Conservation (phyloP, 139 green algal genomes). For the Chlorokybus atmophyticus region DNA sequence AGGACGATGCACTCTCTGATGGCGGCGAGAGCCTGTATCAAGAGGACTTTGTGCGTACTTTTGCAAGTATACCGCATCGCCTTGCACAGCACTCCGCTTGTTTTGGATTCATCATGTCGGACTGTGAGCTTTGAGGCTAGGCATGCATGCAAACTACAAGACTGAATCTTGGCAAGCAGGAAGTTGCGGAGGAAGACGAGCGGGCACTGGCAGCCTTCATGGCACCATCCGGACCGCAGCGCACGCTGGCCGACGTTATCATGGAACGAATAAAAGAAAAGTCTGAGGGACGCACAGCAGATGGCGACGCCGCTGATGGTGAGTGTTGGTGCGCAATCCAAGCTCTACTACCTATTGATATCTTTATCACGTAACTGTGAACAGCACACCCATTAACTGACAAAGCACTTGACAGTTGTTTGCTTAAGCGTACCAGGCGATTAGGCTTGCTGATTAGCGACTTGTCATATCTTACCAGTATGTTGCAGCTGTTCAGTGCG, state of each 20-base stretch:
- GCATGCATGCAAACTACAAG: too few relatives aligned
- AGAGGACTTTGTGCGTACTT: slow-evolving; percentile 6
- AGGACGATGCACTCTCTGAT: neutral
- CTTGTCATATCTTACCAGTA: too few relatives aligned
- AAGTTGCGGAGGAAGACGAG: slow-evolving; percentile 48
- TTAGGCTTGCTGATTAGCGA: too few relatives aligned
- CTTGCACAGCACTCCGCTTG: slow-evolving; percentile 5
- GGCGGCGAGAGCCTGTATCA: slow-evolving; percentile 32
- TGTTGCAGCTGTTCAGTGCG: too few relatives aligned
- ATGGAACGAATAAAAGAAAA: slow-evolving; percentile 57
- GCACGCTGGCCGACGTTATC: slow-evolving; percentile 78
- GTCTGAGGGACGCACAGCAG: slow-evolving; percentile 4
- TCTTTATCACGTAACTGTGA: too few relatives aligned
- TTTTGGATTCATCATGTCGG: slow-evolving; percentile 7
- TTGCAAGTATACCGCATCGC: neutral
- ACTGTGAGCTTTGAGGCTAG: too few relatives aligned
- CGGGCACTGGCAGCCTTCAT: slow-evolving; percentile 66
- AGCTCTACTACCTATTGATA: too few relatives aligned
- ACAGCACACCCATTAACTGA: too few relatives aligned
- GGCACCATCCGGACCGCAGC: slow-evolving; percentile 27
- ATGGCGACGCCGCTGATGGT: neutral
- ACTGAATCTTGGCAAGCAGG: too few relatives aligned
- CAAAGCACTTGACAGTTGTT: too few relatives aligned
- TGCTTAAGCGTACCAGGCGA: too few relatives aligned
- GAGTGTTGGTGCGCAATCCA: too few relatives aligned